A percentile compares a stretch with the other conserved stretches of the same genome.
Conservation (phyloP, 257 asterid genomes). For the Solanum arcanum region DNA sequence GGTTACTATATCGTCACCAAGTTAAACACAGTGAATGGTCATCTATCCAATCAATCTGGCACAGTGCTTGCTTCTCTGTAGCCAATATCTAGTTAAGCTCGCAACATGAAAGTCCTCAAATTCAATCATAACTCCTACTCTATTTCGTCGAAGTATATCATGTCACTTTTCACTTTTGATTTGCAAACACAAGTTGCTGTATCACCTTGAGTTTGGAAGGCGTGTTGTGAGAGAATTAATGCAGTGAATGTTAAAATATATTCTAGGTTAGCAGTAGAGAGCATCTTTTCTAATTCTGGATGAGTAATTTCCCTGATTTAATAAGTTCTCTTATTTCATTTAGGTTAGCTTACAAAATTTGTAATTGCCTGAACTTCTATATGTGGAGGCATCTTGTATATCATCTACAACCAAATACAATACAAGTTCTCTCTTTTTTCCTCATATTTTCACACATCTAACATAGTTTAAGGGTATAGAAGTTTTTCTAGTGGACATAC, state of each 20-base stretch:
- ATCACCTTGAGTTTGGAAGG: not conserved
- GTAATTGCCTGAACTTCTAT: not conserved
- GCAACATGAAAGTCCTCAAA: not conserved
- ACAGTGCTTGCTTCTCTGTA: not conserved
- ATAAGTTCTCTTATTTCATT: not conserved
- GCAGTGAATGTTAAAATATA: not conserved
- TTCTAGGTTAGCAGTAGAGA: not conserved
- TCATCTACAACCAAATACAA: not conserved
- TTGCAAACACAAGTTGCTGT: not conserved
- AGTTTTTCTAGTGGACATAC: not conserved
- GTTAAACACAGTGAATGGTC: not conserved
- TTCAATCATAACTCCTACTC: not conserved
- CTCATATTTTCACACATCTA: not conserved
- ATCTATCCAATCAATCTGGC: not conserved
- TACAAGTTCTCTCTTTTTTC: not conserved
- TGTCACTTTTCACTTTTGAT: not conserved
- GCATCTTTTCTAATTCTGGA: not conserved
- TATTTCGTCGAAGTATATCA: not conserved
- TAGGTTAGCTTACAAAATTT: not conserved
- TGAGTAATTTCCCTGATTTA: not conserved
- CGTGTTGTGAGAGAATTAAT: not conserved
- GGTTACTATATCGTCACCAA: not conserved
- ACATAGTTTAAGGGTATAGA: not conserved
- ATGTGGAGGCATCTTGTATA: not conserved
- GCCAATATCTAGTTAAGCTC: not conserved